phyloP scores from a whole-genome alignment of 1,284 basidiomycete species.

The Heterobasidion parviporum region DNA sequence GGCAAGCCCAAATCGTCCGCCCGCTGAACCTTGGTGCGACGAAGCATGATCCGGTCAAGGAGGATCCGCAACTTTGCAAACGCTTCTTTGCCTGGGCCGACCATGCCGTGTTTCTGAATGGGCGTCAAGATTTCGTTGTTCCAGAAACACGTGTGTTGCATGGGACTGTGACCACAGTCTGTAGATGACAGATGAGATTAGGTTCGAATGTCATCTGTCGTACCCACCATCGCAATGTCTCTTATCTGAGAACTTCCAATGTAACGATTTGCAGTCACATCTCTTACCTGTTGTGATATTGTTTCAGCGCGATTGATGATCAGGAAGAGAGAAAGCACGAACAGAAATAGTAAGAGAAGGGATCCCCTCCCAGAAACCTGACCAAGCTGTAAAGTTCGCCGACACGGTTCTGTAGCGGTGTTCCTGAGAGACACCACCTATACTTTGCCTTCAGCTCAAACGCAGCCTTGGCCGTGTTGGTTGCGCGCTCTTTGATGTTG shows the following conservation, averaged over 20 bases:
- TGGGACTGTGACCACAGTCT: constrained; percentile 91
- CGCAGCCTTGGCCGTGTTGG: constrained; percentile 94
- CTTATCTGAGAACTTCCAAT: constrained; percentile 86
- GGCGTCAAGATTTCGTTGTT: constrained; percentile 92
- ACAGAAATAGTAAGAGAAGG: constrained; percentile 92
- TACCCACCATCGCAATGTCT: constrained; percentile 72
- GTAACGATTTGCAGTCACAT: constrained; percentile 83
- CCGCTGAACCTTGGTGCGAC: constrained; percentile 85
- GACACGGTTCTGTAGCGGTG: constrained; percentile 93
- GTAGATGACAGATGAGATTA: neutral
- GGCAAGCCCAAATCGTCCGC: constrained; percentile 98
- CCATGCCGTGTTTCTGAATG: constrained; percentile 79
- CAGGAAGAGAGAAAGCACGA: constrained; percentile 22
- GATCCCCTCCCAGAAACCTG: constrained; percentile 86
- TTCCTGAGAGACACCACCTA: constrained; percentile 97
- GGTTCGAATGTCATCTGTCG: neutral
- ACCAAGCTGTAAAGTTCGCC: constrained; percentile 97
- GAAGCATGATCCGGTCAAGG: constrained; percentile 94
- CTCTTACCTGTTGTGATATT: constrained; percentile 47
- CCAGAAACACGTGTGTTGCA: constrained; percentile 84
- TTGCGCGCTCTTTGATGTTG: constrained; percentile 93
- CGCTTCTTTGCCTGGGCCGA: constrained; percentile 66
- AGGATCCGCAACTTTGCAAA: constrained; percentile 90
- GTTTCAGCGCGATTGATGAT: neutral
- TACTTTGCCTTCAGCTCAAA: constrained; percentile 82